Conservation (phyloP, 805 yeast genomes). For the Barnettozyma wickerhamii region DNA sequence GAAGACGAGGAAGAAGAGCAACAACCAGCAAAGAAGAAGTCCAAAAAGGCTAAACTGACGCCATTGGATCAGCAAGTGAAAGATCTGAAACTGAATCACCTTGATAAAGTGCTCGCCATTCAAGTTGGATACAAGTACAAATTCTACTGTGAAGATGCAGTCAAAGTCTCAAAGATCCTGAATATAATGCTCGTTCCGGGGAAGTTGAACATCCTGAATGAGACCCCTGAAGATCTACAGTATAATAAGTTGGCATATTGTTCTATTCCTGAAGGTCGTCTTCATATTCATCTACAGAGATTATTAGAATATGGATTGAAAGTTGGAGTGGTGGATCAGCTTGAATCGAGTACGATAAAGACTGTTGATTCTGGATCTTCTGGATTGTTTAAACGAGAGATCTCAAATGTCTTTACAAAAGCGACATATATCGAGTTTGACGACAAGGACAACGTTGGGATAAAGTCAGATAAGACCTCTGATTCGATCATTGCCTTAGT, state of each 20-base stretch:
- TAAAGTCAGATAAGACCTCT: conserved; percentile 28
- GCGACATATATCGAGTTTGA: conserved; percentile 79
- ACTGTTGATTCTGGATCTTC: conserved; percentile 44
- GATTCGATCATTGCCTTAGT: conserved; percentile 45
- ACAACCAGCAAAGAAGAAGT: conserved; percentile 3
- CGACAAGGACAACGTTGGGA: conserved; percentile 23
- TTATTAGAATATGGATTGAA: conserved; percentile 68
- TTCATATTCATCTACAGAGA: conserved; percentile 73
- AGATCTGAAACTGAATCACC: conserved; percentile 54
- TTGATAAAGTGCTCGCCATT: conserved; percentile 69
- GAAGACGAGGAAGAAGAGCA: conserved; percentile 8
- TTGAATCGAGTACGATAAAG: conserved; percentile 76
- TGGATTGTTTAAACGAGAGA: conserved; percentile 59
- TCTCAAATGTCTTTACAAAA: conserved; percentile 70
- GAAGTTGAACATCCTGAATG: conserved; percentile 46
- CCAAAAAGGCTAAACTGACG: conserved; percentile 39
- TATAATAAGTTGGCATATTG: conserved; percentile 72
- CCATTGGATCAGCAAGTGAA: conserved; percentile 80
- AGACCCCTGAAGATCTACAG: conserved; percentile 43
- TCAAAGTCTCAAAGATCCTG: conserved; percentile 56
- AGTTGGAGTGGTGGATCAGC: conserved; percentile 84
- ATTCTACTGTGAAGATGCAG: conserved; percentile 83
- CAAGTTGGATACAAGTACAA: conserved; percentile 93
- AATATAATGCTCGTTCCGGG: conserved; percentile 75
- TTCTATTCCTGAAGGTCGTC: conserved; percentile 73